Evolutionary conservation across 495 filamentous ascomycete species (phyloP).

Genomic region (Lepraria neglecta): DNA sequence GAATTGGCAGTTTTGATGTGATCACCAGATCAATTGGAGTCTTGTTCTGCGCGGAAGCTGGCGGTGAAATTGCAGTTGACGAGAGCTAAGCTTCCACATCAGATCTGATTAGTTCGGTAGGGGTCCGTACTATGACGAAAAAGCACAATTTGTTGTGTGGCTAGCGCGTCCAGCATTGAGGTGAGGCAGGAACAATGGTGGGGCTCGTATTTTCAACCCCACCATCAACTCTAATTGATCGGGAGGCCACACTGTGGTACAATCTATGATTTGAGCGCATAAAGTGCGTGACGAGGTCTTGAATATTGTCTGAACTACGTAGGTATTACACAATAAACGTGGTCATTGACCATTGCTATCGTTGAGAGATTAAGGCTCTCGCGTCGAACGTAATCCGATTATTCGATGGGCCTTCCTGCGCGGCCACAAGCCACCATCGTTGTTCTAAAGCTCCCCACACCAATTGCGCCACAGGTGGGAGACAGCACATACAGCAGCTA

Average conservation of each 20-base stretch:
- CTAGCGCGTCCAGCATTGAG: too few relatives aligned
- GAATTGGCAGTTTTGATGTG: background rate
- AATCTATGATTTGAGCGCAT: conserved; percentile 6
- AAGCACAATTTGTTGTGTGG: too few relatives aligned
- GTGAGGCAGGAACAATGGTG: background rate
- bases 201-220: background rate
- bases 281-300: background rate
- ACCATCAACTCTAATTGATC: conserved; percentile 2
- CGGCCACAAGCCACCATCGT: conserved; percentile 9
- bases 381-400: background rate
- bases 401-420: background rate
- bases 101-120: conserved; percentile 1
- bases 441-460: background rate
- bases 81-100: conserved; percentile 6
- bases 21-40: conserved; percentile 9
- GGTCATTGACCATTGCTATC: conserved; percentile 5
- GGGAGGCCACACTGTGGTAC: background rate
- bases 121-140: conserved; percentile 1
- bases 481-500: background rate
- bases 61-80: background rate
- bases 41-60: background rate
- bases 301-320: background rate
- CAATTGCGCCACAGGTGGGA: background rate
- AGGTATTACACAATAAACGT: background rate
- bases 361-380: background rate